These are phyloP conservation scores for Penicillium hordei DNA, from an alignment of 2,329 filamentous ascomycete genomes.

Conservation along the genomic window DNA sequence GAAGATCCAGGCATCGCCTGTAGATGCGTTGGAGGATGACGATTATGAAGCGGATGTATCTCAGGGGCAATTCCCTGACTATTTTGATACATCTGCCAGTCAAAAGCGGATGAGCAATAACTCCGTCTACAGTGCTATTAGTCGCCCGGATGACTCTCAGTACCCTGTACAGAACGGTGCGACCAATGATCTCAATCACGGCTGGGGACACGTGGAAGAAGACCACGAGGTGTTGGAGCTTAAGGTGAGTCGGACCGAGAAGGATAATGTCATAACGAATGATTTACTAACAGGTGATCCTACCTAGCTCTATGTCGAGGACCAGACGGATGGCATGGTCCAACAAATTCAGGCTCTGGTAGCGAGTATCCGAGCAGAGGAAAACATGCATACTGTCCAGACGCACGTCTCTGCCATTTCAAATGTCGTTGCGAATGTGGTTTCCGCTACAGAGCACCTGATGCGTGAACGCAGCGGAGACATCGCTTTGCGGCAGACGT, in stretches of 20 bases:
- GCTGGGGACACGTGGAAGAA: slow-evolving; percentile 41
- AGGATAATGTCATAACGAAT: background rate
- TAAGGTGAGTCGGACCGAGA: slow-evolving; percentile 49
- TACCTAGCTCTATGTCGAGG: slow-evolving; percentile 73
- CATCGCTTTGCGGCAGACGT: slow-evolving; percentile 50
- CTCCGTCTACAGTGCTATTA: slow-evolving; percentile 72
- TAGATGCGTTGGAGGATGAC: slow-evolving; percentile 74
- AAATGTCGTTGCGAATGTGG: slow-evolving; percentile 68
- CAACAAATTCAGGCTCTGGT: slow-evolving; percentile 82
- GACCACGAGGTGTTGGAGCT: slow-evolving; percentile 59
- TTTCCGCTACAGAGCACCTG: slow-evolving; percentile 62
- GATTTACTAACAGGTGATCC: slow-evolving; percentile 17
- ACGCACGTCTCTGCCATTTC: slow-evolving; percentile 71
- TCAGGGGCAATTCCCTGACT: slow-evolving; percentile 66
- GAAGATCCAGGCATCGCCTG: slow-evolving; percentile 76
- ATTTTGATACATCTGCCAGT: slow-evolving; percentile 61
- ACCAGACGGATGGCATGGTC: slow-evolving; percentile 76
- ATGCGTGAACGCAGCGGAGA: slow-evolving; percentile 50
- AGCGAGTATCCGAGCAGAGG: slow-evolving; percentile 65
- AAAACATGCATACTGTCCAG: slow-evolving; percentile 63
- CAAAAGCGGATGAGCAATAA: slow-evolving; percentile 58
- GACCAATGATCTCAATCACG: slow-evolving; percentile 36
- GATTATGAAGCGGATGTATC: slow-evolving; percentile 66
- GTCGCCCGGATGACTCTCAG: slow-evolving; percentile 54
- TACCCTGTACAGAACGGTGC: slow-evolving; percentile 31